Evolutionary conservation across 257 asterid species (phyloP), one percentile per base, ranked within the genome.

Genomic region (Misopates orontium): DNA sequence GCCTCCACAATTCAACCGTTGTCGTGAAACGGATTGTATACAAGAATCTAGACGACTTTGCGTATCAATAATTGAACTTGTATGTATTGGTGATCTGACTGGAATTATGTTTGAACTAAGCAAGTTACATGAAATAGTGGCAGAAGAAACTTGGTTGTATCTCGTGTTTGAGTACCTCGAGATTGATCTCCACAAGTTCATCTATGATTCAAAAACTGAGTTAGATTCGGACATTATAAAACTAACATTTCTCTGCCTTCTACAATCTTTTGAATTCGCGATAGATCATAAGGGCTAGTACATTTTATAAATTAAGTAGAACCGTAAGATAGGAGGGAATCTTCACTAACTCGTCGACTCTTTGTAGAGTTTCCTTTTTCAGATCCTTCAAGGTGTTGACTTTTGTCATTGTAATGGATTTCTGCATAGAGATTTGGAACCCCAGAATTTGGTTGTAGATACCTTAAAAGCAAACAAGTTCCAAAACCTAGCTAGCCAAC

Each of bases 281-380:
- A 49, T 49, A 16, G 22, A 18, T 22, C 54, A 49, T 50, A 2
- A 50, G 24, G 1, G 12, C n/a, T n/a, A n/a, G 19, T 50, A 1
- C 19, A 50, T 19, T 50, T 4, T 14, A 18, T 50, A 11, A 19
- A 18, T 19, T n/a, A n/a, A n/a, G 13, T 24, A n/a, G 1, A 17
- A 49, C 10, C n/a, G 22, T 50, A 10, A 2, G 55, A n/a, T n/a
- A n/a, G n/a, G 19, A 50, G 5, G 17, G 56, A 50, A 1, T 19
- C 19, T 50, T 19, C 11, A 50, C 19, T 50, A n/a, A 24, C 56
- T 18, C 19, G 24, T 50, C 24, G 10, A 50, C 28, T 47, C 31
- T 21, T 70, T 70, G 69, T 55, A 70, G 74, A 2, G n/a, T 28
- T 23, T 70, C 52, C 74, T 70, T 4, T 70, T 39, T 54, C 74